phyloP scores from a whole-genome alignment of 2,329 filamentous ascomycete species.

The Gnomoniopsis smithogilvyi region DNA sequence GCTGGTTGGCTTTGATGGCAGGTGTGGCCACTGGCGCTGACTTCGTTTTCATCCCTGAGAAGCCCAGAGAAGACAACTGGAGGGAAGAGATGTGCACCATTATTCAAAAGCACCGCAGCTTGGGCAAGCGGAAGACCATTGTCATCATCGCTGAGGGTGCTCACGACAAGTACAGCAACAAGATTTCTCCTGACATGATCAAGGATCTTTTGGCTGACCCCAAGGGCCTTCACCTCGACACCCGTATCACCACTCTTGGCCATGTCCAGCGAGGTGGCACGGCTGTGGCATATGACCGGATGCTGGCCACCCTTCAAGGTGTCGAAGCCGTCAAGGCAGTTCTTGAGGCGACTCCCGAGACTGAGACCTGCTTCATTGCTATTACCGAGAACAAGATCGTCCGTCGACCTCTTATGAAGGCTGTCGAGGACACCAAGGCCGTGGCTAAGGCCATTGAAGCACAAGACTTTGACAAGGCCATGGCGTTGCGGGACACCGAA shows the following conservation, averaged over 20 bases:
- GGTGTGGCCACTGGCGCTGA: slow-evolving; percentile 94
- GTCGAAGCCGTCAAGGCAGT: slow-evolving; percentile 93
- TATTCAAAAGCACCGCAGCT: slow-evolving; percentile 74
- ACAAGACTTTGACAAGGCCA: slow-evolving; percentile 84
- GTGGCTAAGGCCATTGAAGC: slow-evolving; percentile 78
- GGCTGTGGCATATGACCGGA: slow-evolving; percentile 90
- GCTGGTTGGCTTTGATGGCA: slow-evolving; percentile 95
- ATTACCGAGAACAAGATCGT: slow-evolving; percentile 98
- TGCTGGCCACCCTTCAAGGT: slow-evolving; percentile 88
- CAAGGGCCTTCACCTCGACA: slow-evolving; percentile 78
- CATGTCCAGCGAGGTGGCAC: slow-evolving; percentile 96
- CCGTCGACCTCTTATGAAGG: slow-evolving; percentile 82
- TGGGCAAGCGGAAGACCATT: slow-evolving; percentile 96
- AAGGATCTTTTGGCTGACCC: slow-evolving; percentile 82
- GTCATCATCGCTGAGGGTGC: slow-evolving; percentile 97
- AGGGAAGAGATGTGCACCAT: slow-evolving; percentile 80
- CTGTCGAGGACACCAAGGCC: slow-evolving; percentile 80
- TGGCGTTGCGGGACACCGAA: slow-evolving; percentile 85
- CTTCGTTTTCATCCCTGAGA: slow-evolving; percentile 95
- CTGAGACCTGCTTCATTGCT: slow-evolving; percentile 90
- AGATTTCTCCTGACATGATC: slow-evolving; percentile 77
- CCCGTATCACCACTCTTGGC: slow-evolving; percentile 88
- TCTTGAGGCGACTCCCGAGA: slow-evolving; percentile 82
- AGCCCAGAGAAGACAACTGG: slow-evolving; percentile 85
- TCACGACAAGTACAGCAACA: slow-evolving; percentile 77